Base-by-base conservation (phyloP, 306 rosid species). In the Cucumis melo region DNA sequence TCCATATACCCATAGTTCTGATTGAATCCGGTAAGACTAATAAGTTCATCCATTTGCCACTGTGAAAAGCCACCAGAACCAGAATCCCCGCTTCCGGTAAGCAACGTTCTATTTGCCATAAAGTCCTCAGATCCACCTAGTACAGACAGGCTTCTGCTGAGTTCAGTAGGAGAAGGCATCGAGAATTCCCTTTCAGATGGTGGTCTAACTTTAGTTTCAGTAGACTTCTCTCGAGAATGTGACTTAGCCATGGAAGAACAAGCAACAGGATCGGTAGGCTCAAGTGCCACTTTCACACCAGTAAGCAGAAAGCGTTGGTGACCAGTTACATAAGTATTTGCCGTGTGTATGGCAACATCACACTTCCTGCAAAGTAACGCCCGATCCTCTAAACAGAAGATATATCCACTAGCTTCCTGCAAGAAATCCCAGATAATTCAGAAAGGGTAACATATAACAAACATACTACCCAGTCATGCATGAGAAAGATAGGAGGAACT, bases 311-410 rank as follows among this genome's bases (percentile, higher is more conserved):
- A 79, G 54, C 83, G 78, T 50, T 79, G 83, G 62, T 79, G 83
- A 23, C 70, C 48, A 12, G 79, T 60, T 32, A 80, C 77, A 55
- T 15, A 79, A 14, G 78, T 20, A 76, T 79, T 83, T 44, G 76
- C 81, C 2, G 78, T 83, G 76, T 79, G 86, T 77, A 83, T 79
- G 44, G 77, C 90, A 68, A 91, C 84, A 75, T 92, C 98, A 53
- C 98, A 92, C 60, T 89, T 92, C 77, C 95, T 79, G 86, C 98
- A 92, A 41, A 92, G 83, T 74, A 92, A 80, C 57, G 98, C 98
- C 38, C 98, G 92, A 79, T 92, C 96, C 85, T 92, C 98, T 48
- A 92, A 78, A 76, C 96, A 92, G 82, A 92, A 92, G 88, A 92
- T 90, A 81, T 89, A 89, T 72, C 98, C 98, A 76, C 87, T 78